Conservation (phyloP, 2,329 filamentous ascomycete species). For the Microthyrium microscopicum region DNA sequence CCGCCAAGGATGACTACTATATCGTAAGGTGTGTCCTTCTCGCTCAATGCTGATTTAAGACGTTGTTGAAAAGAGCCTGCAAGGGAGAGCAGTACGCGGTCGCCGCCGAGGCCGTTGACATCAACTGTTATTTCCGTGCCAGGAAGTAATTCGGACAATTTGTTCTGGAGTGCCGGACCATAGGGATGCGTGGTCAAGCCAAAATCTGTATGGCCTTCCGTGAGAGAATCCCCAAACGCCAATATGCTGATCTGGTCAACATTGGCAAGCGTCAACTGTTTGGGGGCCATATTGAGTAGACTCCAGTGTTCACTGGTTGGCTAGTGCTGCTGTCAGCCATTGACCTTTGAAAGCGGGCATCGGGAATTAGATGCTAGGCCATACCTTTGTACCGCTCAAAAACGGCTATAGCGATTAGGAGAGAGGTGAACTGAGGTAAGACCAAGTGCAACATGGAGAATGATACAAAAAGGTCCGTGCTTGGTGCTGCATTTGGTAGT, state of each 20-base stretch:
- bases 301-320: too few relatives aligned
- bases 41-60: not conserved
- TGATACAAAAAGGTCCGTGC: too few relatives aligned
- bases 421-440: too few relatives aligned
- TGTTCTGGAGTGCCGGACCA: not conserved
- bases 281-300: too few relatives aligned
- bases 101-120: not conserved
- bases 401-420: too few relatives aligned
- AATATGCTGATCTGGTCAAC: not conserved
- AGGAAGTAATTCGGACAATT: not conserved
- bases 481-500: too few relatives aligned
- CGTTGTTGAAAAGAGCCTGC: not conserved
- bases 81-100: not conserved
- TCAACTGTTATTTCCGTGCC: not conserved
- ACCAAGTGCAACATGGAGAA: too few relatives aligned
- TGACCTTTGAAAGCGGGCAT: too few relatives aligned
- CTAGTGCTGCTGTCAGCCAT: too few relatives aligned
- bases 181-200: not conserved
- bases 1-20: not conserved
- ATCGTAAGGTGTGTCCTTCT: not conserved
- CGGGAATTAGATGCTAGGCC: too few relatives aligned
- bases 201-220: slow-evolving; percentile 1
- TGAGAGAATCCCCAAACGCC: slow-evolving; percentile 1
- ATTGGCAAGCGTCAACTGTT: too few relatives aligned
- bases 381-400: too few relatives aligned